A percentile compares a stretch with the other conserved stretches of the same genome.
Conservation (phyloP, 345 rosid species). For the Boechera divaricarpa region DNA sequence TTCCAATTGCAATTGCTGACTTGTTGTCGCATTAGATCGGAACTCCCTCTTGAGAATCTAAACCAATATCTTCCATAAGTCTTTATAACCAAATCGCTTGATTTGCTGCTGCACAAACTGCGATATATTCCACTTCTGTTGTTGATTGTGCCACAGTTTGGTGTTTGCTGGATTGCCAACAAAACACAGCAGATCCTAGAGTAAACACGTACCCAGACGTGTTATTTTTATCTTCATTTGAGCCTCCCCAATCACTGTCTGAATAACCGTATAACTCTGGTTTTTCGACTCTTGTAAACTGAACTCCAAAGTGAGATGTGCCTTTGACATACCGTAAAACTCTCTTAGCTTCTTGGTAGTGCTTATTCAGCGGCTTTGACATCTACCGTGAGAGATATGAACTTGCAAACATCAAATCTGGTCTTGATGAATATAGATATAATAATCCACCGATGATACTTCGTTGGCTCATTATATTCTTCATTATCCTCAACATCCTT, state of each 20-base stretch:
- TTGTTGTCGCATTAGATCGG: constrained; percentile 6
- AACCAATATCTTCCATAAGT: background rate
- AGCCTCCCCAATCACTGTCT: background rate
- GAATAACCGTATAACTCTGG: background rate
- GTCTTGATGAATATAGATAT: background rate
- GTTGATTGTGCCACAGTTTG: background rate
- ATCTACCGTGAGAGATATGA: constrained; percentile 2
- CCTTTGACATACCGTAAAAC: background rate
- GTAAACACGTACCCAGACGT: background rate
- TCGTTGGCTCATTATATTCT: background rate
- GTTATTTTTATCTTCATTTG: background rate
- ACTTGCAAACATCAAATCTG: background rate
- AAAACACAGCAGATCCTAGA: background rate
- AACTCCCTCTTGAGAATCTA: background rate
- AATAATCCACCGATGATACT: background rate
- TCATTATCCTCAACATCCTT: background rate
- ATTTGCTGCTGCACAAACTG: background rate
- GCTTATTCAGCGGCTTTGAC: background rate
- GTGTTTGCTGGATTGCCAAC: background rate
- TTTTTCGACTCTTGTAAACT: background rate
- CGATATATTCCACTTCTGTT: background rate
- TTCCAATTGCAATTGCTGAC: background rate
- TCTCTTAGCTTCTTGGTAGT: background rate
- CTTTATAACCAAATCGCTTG: constrained; percentile 17
- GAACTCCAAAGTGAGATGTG: background rate